Conservation (phyloP, 768 basidiomycete genomes). For the Sutorius australiensis region DNA sequence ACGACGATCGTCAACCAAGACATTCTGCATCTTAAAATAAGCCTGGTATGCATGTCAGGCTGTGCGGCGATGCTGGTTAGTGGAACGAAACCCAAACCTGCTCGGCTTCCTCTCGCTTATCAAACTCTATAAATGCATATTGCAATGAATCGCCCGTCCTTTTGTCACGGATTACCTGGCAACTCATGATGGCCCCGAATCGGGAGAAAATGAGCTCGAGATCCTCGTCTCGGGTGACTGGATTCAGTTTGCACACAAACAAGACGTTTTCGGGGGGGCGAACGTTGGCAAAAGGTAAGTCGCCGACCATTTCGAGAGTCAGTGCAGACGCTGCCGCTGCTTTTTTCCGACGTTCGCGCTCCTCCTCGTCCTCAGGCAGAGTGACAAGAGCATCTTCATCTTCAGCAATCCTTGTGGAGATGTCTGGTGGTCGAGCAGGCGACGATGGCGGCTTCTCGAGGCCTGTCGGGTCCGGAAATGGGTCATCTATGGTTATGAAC, state of each 20-base stretch:
- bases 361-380: constrained; percentile 82
- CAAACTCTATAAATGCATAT: constrained; percentile 99
- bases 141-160: constrained; percentile 94
- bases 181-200: constrained; percentile 94
- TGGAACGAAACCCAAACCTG: constrained; percentile 52
- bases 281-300: constrained; percentile 96
- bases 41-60: constrained; percentile 47
- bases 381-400: constrained; percentile 87
- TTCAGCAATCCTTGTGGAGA: constrained; percentile 86
- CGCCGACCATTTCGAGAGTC: constrained; percentile 99
- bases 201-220: constrained; percentile 95
- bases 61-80: not conserved
- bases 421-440: constrained; percentile 80
- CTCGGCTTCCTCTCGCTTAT: constrained; percentile 89
- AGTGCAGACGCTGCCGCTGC: constrained; percentile 91
- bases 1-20: constrained; percentile 92
- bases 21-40: constrained; percentile 99
- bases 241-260: constrained; percentile 98
- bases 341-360: constrained; percentile 73
- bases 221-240: constrained; percentile 93
- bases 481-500: constrained; percentile 65
- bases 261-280: constrained; percentile 97
- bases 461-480: constrained; percentile 84
- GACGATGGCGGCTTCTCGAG: constrained; percentile 69
- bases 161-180: constrained; percentile 96